phyloP scores from a whole-genome alignment of 2,329 filamentous ascomycete species.

The Mariannaea sp. region DNA sequence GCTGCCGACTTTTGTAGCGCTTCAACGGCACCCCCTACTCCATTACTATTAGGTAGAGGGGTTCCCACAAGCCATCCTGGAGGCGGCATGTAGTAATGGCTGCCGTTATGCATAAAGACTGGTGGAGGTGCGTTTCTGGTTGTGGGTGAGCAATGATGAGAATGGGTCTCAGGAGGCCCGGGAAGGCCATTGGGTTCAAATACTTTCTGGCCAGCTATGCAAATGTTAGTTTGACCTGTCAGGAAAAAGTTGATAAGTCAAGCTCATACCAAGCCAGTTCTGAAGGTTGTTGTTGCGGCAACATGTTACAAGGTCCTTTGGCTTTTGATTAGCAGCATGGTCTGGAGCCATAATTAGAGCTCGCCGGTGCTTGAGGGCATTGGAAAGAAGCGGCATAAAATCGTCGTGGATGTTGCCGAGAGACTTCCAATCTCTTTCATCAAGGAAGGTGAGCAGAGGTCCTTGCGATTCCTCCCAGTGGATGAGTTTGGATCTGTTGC shows the following conservation, averaged over 20 bases:
- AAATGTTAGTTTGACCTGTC: constrained; percentile 18
- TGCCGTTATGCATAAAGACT: constrained; percentile 25
- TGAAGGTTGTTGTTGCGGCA: constrained; percentile 36
- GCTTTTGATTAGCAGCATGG: constrained; percentile 17
- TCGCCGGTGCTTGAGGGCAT: constrained; percentile 42
- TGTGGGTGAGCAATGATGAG: constrained; percentile 29
- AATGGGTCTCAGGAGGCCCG: constrained; percentile 29
- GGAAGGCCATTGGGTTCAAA: constrained; percentile 39
- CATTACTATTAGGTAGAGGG: not conserved
- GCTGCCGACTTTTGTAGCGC: constrained; percentile 38
- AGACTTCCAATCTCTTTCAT: constrained; percentile 33
- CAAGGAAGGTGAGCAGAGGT: constrained; percentile 38
- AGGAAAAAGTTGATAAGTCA: no score
- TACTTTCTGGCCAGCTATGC: constrained; percentile 38
- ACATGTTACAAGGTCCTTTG: constrained; percentile 37
- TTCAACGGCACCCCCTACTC: constrained; percentile 32
- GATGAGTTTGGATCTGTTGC: constrained; percentile 41
- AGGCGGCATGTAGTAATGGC: constrained; percentile 37
- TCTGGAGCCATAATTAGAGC: constrained; percentile 31
- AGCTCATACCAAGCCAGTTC: constrained; percentile 46
- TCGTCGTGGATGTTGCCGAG: constrained; percentile 41
- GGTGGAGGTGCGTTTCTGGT: constrained; percentile 28
- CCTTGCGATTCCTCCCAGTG: constrained; percentile 37
- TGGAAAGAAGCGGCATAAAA: constrained; percentile 38
- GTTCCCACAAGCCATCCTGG: not conserved